phyloP scores from a whole-genome alignment of 148 eudicot species.

The Fagopyrum homotropicum region DNA sequence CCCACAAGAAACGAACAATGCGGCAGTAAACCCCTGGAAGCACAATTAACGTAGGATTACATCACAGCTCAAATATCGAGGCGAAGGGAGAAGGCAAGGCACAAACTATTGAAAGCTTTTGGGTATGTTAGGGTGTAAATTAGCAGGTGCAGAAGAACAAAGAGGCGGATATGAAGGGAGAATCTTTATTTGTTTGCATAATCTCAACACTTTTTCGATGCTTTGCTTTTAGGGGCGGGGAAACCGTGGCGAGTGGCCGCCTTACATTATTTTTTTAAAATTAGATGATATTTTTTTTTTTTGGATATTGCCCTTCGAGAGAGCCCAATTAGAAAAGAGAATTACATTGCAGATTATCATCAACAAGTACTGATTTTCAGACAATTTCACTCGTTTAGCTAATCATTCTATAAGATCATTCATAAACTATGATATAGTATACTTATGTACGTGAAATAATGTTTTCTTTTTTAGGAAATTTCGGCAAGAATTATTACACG shows the following conservation, averaged over 20 bases:
- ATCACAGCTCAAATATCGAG: background rate
- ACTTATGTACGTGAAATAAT: too few species aligned
- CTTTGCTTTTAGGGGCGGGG: slow-evolving; percentile 4
- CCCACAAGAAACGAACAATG: slow-evolving; percentile 12
- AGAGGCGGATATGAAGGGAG: background rate
- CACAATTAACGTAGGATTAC: background rate
- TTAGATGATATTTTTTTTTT: too few species aligned
- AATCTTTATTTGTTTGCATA: background rate
- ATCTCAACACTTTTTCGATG: background rate
- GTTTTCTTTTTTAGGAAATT: too few species aligned
- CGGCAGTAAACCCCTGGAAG: slow-evolving; percentile 1
- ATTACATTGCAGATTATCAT: too few species aligned
- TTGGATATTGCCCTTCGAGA: too few species aligned
- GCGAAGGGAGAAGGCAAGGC: background rate
- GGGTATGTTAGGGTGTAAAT: background rate
- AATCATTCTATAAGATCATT: too few species aligned
- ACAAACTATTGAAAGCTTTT: background rate
- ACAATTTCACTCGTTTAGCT: too few species aligned
- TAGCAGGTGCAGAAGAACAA: background rate
- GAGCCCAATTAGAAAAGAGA: too few species aligned
- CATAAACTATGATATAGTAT: too few species aligned
- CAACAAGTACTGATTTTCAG: too few species aligned
- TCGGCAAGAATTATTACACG: too few species aligned
- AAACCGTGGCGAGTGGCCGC: background rate
- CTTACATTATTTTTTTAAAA: too few species aligned